A percentile compares a stretch with the other conserved stretches of the same genome.
Conservation (phyloP, 441 rosid genomes). For the Rhodomyrtus psidioides region DNA sequence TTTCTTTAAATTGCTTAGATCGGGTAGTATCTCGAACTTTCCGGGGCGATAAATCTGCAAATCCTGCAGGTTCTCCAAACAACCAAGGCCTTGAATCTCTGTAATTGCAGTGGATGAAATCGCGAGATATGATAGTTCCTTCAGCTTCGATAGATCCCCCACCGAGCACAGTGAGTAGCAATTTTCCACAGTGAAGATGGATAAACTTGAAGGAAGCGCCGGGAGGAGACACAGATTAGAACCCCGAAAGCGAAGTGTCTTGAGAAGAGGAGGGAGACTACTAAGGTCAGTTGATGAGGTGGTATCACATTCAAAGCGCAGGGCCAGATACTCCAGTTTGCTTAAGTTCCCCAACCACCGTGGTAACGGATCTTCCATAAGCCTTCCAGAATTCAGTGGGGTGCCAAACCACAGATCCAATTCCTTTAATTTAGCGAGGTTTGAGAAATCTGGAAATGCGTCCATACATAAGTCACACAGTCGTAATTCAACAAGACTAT, state of each 20-base stretch:
- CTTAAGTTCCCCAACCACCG: not conserved
- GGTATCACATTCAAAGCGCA: fast-evolving
- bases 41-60: fast-evolving
- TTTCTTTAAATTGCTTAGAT: not conserved
- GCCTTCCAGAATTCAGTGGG: not conserved
- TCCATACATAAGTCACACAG: fast-evolving
- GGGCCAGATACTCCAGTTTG: fast-evolving
- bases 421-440: not conserved
- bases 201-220: not conserved
- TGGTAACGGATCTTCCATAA: not conserved
- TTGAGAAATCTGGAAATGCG: not conserved
- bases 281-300: not conserved
- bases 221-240: not conserved
- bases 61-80: fast-evolving
- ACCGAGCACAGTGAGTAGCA: fast-evolving
- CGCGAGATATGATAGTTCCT: fast-evolving
- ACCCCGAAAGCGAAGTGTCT: fast-evolving
- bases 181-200: fast-evolving
- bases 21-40: not conserved
- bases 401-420: fast-evolving
- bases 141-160: not conserved
- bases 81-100: not conserved
- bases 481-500: fast-evolving
- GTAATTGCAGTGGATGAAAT: fast-evolving
- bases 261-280: not conserved